Evolutionary conservation across 163 green algal genomes (phyloP).

Genomic region (Scenedesmus sp.): DNA sequence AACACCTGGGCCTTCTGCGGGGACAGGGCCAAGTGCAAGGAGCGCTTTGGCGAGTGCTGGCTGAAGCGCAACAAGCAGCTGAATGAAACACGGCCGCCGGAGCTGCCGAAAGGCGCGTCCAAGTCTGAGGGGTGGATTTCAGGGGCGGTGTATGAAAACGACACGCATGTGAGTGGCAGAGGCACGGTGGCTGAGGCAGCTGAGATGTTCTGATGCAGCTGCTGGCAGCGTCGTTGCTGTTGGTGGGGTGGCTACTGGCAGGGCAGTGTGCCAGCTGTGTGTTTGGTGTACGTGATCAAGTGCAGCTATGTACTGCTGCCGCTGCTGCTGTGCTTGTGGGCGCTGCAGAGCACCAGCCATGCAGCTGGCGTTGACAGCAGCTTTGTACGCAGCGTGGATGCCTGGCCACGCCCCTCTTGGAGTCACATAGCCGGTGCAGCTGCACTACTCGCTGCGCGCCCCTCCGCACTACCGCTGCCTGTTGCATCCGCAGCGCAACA

Average conservation of each 20-base stretch:
- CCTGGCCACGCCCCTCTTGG: too few species aligned
- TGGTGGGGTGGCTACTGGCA: neutral
- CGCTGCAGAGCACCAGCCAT: too few species aligned
- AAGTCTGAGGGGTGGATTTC: constrained; percentile 15
- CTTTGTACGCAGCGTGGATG: too few species aligned
- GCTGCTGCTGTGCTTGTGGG: too few species aligned
- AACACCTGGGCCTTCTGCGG: constrained; percentile 83
- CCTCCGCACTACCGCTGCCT: too few species aligned
- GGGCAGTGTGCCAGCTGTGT: neutral
- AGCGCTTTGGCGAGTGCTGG: constrained; percentile 77
- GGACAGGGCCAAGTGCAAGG: constrained; percentile 63
- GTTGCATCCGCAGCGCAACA: too few species aligned
- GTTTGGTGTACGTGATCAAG: too few species aligned
- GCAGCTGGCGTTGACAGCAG: too few species aligned
- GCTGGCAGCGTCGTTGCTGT: neutral
- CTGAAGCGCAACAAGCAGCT: constrained; percentile 65
- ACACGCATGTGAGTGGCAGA: neutral
- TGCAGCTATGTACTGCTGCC: too few species aligned
- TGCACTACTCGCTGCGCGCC: too few species aligned
- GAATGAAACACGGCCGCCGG: neutral
- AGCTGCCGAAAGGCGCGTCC: neutral
- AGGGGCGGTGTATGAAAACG: constrained; percentile 2
- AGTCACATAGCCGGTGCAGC: too few species aligned
- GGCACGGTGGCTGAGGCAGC: neutral
- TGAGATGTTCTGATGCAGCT: neutral